phyloP scores from a whole-genome alignment of 768 basidiomycete genomes.

The Naganishia vaughanmartiniae region DNA sequence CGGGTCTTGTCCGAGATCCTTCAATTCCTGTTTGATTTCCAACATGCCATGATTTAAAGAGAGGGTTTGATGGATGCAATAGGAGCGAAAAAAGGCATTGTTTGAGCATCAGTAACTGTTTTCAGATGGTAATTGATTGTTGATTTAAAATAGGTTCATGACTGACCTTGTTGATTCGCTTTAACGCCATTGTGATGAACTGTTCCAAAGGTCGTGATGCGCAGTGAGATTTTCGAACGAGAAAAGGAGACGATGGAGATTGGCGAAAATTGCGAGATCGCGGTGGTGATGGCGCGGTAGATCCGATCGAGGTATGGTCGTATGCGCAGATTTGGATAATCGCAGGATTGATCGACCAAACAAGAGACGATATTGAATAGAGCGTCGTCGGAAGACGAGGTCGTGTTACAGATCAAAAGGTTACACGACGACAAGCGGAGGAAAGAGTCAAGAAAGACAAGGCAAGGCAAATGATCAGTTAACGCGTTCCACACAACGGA shows the following conservation, averaged over 20 bases:
- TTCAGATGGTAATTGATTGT: neutral
- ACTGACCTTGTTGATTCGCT: conserved; percentile 97
- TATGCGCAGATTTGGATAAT: neutral
- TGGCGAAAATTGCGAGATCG: neutral
- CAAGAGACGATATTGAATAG: no score
- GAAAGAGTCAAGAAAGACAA: neutral
- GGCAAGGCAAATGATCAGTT: neutral
- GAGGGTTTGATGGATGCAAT: neutral
- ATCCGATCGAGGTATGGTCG: neutral
- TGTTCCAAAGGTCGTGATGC: neutral
- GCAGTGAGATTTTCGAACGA: neutral
- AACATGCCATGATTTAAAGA: neutral
- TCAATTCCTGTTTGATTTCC: conserved; percentile 70
- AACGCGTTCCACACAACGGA: neutral
- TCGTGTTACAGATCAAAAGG: neutral
- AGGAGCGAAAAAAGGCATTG: conserved; percentile 1
- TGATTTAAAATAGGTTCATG: neutral
- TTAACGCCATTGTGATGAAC: conserved; percentile 72
- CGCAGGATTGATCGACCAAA: neutral
- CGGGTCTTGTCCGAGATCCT: conserved; percentile 98
- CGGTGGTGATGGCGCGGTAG: neutral
- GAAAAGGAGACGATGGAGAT: neutral
- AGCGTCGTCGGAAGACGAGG: no score
- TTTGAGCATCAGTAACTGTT: conserved; percentile 10
- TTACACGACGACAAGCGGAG: neutral